Evolutionary conservation across 2,329 filamentous ascomycete species (phyloP), one percentile per base, ranked within the genome.

Genomic region (Clarireedia hainanense): DNA sequence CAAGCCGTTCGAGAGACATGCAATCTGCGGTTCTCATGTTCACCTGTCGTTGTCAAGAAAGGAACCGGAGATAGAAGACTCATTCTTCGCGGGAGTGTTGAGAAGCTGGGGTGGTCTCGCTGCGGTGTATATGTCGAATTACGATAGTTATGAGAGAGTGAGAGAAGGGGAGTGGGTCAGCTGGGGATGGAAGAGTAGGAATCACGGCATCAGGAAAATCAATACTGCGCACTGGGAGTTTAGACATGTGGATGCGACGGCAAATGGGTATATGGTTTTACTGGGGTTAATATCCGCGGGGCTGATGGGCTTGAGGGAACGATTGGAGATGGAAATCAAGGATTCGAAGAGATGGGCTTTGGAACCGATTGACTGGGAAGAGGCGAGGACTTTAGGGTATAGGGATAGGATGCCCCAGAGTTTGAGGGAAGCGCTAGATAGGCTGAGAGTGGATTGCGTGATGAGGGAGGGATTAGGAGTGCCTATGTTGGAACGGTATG

Each of bases 131-230:
- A 80, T 88, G 64, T 78, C 84, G 26, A 80, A 82, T 60, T 75
- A 79, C 3, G 75, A 76, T 69, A 46, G 42, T 24, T 46, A 46
- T 15, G 78, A 80, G 40, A 79, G 89, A 9, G 76, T 88, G 4
- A 71, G 73, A 1, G 83, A 89, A 49, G 80, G 86, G n/a, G 80
- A 83, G 15, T 91, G 85, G 83, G 78, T 91, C 0, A 74, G 84
- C 0, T 94, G 88, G 88, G 89, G 89, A 10, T 85, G 81, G 6
- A 83, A 92, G 70, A 92, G 92, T 69, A 82, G 86, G 34, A 87
- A 91, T 72, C 75, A 81, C 5, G 85, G 88, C 0, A 74, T 94
- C 12, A 80, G 88, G 17, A 85, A 85, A 67, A 78, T 90, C 48
- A 73, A 74, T 3, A 72, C 69, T 5, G 83, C 81, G 17, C 83